Evolutionary conservation across 140 eudicot species (phyloP).

Genomic region (Anethum foeniculum): DNA sequence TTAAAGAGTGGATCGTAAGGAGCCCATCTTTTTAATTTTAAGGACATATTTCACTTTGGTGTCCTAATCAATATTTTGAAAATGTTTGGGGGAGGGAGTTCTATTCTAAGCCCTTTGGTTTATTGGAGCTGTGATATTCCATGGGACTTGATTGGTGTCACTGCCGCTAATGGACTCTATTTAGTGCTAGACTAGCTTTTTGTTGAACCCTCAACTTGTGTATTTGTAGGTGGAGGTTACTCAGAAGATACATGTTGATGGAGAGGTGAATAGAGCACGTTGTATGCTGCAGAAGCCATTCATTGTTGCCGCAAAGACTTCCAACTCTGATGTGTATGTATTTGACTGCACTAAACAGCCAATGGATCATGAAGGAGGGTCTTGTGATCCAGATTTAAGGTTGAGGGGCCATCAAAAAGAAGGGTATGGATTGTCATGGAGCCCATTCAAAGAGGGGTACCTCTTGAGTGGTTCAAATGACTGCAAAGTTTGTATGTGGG

Average conservation of each 20-base stretch:
- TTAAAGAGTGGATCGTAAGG: background rate
- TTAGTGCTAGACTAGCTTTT: background rate
- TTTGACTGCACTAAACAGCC: slow-evolving; percentile 61
- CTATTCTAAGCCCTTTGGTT: background rate
- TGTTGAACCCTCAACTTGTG: background rate
- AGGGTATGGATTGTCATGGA: slow-evolving; percentile 96
- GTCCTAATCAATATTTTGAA: background rate
- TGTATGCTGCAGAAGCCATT: slow-evolving; percentile 74
- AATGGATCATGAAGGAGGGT: slow-evolving; percentile 35
- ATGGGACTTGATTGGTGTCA: background rate
- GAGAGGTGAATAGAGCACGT: slow-evolving; percentile 91
- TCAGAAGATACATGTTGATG: slow-evolving; percentile 77
- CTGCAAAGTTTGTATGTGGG: slow-evolving; percentile 85
- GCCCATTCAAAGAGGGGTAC: slow-evolving; percentile 66
- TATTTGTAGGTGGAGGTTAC: slow-evolving; percentile 61
- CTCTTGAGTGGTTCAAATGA: slow-evolving; percentile 94
- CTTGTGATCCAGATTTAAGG: slow-evolving; percentile 67
- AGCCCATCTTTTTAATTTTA: background rate
- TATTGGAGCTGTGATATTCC: background rate
- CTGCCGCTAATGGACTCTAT: background rate
- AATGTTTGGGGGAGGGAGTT: background rate
- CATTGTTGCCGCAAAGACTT: slow-evolving; percentile 81
- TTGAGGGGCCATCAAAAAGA: slow-evolving; percentile 89
- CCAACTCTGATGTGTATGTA: slow-evolving; percentile 59
- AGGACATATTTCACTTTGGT: background rate